phyloP scores from a whole-genome alignment of 805 yeast species.

The Nematodospora valgi region DNA sequence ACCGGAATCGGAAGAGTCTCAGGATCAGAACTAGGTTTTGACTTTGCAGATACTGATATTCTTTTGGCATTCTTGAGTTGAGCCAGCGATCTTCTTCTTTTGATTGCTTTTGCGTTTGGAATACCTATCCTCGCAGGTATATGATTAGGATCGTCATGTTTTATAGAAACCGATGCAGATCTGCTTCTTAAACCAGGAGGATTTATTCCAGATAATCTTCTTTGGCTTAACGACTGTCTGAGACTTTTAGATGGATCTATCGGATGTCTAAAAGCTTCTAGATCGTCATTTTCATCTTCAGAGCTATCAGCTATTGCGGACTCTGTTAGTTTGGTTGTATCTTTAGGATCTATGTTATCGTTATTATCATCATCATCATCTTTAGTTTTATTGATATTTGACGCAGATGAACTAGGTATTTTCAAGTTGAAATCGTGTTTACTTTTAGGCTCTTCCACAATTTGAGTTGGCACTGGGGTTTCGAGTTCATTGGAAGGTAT shows the following conservation, averaged over 20 bases:
- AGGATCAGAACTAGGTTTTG: background rate
- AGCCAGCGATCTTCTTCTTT: conserved; percentile 27
- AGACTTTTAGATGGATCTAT: conserved; percentile 12
- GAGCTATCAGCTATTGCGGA: conserved; percentile 5
- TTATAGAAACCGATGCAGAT: conserved; percentile 26
- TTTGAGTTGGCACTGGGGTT: background rate
- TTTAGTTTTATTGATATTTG: background rate
- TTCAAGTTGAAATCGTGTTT: no score
- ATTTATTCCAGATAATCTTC: conserved; percentile 36
- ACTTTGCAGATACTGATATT: conserved; percentile 1
- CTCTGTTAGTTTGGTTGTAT: conserved; percentile 7
- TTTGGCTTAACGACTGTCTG: conserved; percentile 26
- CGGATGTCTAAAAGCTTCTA: conserved; percentile 32
- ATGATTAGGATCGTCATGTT: conserved; percentile 11
- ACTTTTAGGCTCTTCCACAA: background rate
- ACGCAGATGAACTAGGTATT: background rate
- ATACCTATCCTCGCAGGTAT: conserved; percentile 37
- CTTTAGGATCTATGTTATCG: conserved; percentile 32
- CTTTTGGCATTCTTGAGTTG: conserved; percentile 11
- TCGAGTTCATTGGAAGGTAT: background rate
- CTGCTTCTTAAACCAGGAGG: conserved; percentile 22
- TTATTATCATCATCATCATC: no score
- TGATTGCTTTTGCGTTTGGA: conserved; percentile 28
- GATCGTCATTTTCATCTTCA: conserved; percentile 13
- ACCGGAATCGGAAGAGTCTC: conserved; percentile 14